phyloP scores from a whole-genome alignment of 139 green algal genomes.

The Trebouxia sp. region DNA sequence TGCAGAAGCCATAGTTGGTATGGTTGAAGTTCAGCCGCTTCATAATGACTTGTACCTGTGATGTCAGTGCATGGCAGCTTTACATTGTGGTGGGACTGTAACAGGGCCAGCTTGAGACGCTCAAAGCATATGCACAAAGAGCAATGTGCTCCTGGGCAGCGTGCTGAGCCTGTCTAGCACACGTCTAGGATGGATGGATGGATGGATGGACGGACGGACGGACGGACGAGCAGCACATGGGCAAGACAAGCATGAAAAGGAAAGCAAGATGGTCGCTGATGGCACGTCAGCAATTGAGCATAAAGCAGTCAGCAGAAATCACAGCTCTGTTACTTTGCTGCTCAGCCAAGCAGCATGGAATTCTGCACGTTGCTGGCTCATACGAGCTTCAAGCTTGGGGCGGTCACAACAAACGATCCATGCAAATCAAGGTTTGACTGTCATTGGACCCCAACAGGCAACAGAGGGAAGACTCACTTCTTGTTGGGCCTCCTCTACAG shows the following conservation, averaged over 20 bases:
- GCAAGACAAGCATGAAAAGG: too few relatives aligned
- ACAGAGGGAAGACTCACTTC: not conserved
- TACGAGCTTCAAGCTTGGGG: too few relatives aligned
- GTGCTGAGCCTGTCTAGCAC: too few relatives aligned
- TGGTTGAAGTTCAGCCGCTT: constrained; percentile 17
- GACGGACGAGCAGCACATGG: too few relatives aligned
- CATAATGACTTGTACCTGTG: constrained; percentile 21
- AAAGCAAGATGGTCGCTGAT: too few relatives aligned
- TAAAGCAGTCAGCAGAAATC: too few relatives aligned
- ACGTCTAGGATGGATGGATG: too few relatives aligned
- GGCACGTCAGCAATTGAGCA: too few relatives aligned
- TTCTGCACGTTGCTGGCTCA: not conserved
- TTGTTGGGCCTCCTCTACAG: not conserved
- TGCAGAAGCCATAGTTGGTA: constrained; percentile 35
- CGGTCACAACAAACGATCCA: not conserved
- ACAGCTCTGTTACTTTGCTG: not conserved
- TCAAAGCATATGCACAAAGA: not conserved
- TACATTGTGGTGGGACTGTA: not conserved
- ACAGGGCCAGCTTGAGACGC: not conserved
- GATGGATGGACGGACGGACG: too few relatives aligned
- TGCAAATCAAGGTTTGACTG: not conserved
- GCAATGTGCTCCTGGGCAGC: too few relatives aligned
- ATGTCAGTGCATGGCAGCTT: not conserved
- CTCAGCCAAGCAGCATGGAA: not conserved
- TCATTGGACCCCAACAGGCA: not conserved